Percentiles rank a stretch among this genome's conserved stretches.
Conservation (phyloP, 1,284 basidiomycete genomes). For the Exobasidium rhododendri region DNA sequence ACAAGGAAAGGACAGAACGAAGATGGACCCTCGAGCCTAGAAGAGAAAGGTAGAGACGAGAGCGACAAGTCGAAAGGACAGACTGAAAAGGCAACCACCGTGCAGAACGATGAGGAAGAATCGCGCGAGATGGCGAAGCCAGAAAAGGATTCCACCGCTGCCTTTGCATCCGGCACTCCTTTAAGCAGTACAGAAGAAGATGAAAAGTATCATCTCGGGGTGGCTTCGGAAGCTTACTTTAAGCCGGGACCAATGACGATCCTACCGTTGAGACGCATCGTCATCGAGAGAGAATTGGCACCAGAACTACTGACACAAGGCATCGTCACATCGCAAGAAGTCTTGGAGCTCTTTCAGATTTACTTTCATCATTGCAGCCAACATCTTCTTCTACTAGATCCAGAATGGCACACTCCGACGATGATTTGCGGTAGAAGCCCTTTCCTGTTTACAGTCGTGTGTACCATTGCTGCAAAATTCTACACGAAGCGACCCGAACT, state of each 20-base stretch:
- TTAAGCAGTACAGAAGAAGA: background rate
- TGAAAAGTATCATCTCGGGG: conserved; percentile 61
- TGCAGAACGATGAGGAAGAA: conserved; percentile 3
- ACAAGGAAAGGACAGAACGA: background rate
- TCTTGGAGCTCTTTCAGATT: conserved; percentile 86
- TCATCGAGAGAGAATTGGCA: conserved; percentile 79
- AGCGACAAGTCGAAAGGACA: background rate
- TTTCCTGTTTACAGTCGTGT: conserved; percentile 62
- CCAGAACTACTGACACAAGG: conserved; percentile 79
- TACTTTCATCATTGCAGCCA: conserved; percentile 61
- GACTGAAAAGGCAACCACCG: conserved; percentile 1
- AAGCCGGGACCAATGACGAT: conserved; percentile 69
- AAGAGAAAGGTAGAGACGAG: background rate
- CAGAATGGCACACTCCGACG: conserved; percentile 54
- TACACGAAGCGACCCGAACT: conserved; percentile 79
- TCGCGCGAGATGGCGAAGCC: background rate
- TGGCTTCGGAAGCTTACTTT: conserved; percentile 88
- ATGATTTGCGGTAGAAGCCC: conserved; percentile 51
- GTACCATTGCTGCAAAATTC: conserved; percentile 87
- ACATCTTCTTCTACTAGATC: conserved; percentile 46
- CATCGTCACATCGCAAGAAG: conserved; percentile 73
- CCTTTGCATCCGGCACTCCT: background rate
- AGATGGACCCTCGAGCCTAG: background rate
- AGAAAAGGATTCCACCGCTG: background rate
- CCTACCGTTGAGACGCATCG: conserved; percentile 66